These are phyloP conservation scores for Helminthosporium solani DNA, from an alignment of 2,329 filamentous ascomycete genomes.

Conservation along the genomic window DNA sequence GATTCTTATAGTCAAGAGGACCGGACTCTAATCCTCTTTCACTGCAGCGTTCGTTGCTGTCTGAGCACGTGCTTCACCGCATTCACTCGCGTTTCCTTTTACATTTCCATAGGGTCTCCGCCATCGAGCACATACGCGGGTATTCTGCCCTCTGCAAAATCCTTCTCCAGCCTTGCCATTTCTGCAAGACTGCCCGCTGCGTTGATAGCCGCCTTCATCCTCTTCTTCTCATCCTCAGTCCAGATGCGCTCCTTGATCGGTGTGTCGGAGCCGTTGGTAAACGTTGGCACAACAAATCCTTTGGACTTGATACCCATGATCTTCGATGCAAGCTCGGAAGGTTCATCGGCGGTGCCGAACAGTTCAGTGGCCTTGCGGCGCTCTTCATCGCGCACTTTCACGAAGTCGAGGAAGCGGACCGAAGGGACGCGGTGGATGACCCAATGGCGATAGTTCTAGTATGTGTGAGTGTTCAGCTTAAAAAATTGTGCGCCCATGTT, in stretches of 20 bases:
- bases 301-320: constrained; percentile 84
- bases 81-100: background rate
- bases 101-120: constrained; percentile 33
- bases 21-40: too few species aligned
- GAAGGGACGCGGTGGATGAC: constrained; percentile 81
- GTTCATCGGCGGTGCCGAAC: constrained; percentile 77
- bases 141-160: constrained; percentile 83
- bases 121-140: constrained; percentile 50
- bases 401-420: constrained; percentile 88
- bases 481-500: background rate
- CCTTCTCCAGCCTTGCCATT: constrained; percentile 87
- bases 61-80: background rate
- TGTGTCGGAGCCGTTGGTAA: constrained; percentile 35
- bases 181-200: constrained; percentile 87
- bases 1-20: too few species aligned
- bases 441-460: constrained; percentile 90
- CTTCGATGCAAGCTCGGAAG: constrained; percentile 70
- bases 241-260: constrained; percentile 64
- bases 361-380: constrained; percentile 72
- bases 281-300: constrained; percentile 62
- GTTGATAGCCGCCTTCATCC: constrained; percentile 81
- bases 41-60: background rate
- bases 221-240: constrained; percentile 84
- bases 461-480: constrained; percentile 11
- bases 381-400: constrained; percentile 87